Conservation (phyloP, 2,329 filamentous ascomycete genomes). For the Aspergillus melleus region DNA sequence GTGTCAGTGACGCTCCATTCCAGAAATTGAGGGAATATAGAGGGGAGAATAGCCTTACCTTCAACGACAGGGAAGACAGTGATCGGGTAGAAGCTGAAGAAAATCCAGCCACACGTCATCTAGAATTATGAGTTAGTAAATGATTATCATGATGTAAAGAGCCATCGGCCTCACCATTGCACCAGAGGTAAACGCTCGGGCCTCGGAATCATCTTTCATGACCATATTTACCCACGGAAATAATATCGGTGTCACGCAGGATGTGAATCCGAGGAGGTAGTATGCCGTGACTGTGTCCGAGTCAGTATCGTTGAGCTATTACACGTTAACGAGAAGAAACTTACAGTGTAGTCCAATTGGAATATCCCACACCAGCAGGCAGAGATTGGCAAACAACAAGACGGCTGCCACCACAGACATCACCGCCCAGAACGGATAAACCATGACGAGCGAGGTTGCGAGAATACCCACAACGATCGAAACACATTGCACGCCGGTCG, state of each 20-base stretch:
- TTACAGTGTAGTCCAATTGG: slow-evolving; percentile 22
- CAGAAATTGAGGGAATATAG: too few relatives aligned
- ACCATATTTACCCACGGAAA: slow-evolving; percentile 29
- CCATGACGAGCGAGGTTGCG: slow-evolving; percentile 32
- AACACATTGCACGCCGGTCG: slow-evolving; percentile 53
- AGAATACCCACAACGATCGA: slow-evolving; percentile 42
- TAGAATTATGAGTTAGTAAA: not conserved
- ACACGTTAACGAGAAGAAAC: not conserved
- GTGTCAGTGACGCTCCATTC: too few relatives aligned
- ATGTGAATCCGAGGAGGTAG: slow-evolving; percentile 26
- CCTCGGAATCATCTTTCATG: slow-evolving; percentile 30
- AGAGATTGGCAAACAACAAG: slow-evolving; percentile 30
- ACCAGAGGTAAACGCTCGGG: slow-evolving; percentile 33
- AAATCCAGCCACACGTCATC: slow-evolving; percentile 18
- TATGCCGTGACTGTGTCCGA: slow-evolving; percentile 13
- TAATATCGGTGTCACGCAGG: slow-evolving; percentile 27
- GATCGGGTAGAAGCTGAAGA: slow-evolving; percentile 18
- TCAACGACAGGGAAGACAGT: slow-evolving; percentile 14
- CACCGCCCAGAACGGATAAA: slow-evolving; percentile 36
- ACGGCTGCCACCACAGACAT: slow-evolving; percentile 32
- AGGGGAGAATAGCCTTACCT: not conserved
- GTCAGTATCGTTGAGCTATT: not conserved
- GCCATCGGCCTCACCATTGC: slow-evolving; percentile 24
- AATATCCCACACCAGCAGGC: slow-evolving; percentile 30
- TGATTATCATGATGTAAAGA: too few relatives aligned